Conservation (phyloP, 805 yeast genomes). For the Yarrowia hollandica region DNA sequence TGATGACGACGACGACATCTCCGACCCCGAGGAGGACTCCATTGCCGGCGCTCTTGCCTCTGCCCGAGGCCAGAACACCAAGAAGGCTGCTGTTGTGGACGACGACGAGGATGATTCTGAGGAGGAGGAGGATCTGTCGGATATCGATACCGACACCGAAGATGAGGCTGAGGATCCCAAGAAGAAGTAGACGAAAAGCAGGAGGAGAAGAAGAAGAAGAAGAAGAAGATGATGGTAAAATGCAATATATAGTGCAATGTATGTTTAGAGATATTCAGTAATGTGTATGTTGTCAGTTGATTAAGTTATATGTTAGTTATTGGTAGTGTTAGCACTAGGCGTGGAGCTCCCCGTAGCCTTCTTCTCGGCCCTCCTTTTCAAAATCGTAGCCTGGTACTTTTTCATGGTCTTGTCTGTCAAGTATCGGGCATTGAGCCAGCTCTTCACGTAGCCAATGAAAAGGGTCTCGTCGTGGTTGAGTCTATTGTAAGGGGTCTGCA, state of each 20-base stretch:
- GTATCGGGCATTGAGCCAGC: too few species aligned
- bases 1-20: conserved; percentile 52
- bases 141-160: conserved; percentile 64
- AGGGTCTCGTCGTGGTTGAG: too few species aligned
- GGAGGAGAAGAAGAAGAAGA: conserved; percentile 14
- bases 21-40: conserved; percentile 73
- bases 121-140: conserved; percentile 50
- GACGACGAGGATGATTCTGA: conserved; percentile 47
- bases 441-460: too few species aligned
- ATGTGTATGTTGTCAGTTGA: too few species aligned
- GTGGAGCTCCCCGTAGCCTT: too few species aligned
- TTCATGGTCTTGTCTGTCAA: too few species aligned
- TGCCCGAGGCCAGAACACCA: conserved; percentile 61
- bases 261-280: conserved; percentile 13
- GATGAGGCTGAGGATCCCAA: conserved; percentile 45
- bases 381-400: too few species aligned
- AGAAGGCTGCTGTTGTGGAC: conserved; percentile 41
- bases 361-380: too few species aligned
- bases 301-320: too few species aligned
- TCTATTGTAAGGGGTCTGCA: too few species aligned
- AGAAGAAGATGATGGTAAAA: background rate
- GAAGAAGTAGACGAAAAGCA: conserved; percentile 5
- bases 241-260: conserved; percentile 11
- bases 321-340: too few species aligned
- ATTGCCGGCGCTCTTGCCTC: conserved; percentile 74